Percentiles rank a stretch among this genome's conserved stretches.
Evolutionary conservation across 2,329 filamentous ascomycete genomes (phyloP).

Genomic region (Conoideocrella luteorostrata): DNA sequence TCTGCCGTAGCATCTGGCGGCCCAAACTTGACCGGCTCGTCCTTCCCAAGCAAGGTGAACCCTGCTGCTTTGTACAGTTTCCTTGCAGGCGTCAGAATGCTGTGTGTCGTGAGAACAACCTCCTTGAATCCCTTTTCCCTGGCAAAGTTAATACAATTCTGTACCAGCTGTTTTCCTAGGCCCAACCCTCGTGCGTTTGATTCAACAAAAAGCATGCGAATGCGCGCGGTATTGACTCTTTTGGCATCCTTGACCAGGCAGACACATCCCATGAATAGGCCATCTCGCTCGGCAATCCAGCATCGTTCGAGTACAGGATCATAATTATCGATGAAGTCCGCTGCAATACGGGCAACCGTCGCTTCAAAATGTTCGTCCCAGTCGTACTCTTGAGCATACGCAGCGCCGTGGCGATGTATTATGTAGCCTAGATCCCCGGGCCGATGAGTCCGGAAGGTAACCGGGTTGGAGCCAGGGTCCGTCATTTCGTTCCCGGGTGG

Average conservation of each 20-base stretch:
- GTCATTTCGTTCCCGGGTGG: not conserved
- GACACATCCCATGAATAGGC: conserved; percentile 18
- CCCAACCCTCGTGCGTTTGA: conserved; percentile 14
- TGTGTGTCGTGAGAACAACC: conserved; percentile 15
- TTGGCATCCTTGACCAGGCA: conserved; percentile 15
- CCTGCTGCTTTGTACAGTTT: conserved; percentile 14
- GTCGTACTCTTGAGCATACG: conserved; percentile 16
- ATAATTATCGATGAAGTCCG: conserved; percentile 19
- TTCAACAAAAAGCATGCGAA: conserved; percentile 20
- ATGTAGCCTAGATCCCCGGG: conserved; percentile 19
- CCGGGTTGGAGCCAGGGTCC: not conserved
- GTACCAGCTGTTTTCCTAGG: conserved; percentile 12
- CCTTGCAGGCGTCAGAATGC: conserved; percentile 12
- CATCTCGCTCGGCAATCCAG: conserved; percentile 21
- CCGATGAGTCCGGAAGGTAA: conserved; percentile 12
- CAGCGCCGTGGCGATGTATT: conserved; percentile 16
- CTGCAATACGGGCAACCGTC: conserved; percentile 15
- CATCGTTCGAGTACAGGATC: conserved; percentile 17
- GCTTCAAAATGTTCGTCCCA: conserved; percentile 18
- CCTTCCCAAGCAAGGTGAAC: conserved; percentile 11
- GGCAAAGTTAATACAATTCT: conserved; percentile 14
- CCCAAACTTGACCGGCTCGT: not conserved
- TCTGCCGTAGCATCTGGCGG: no score
- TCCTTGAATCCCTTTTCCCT: conserved; percentile 12
- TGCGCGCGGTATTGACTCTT: conserved; percentile 12